Evolutionary conservation across 441 rosid species (phyloP), one percentile per base, ranked within the genome.

Genomic region (Rhodomyrtus psidioides): DNA sequence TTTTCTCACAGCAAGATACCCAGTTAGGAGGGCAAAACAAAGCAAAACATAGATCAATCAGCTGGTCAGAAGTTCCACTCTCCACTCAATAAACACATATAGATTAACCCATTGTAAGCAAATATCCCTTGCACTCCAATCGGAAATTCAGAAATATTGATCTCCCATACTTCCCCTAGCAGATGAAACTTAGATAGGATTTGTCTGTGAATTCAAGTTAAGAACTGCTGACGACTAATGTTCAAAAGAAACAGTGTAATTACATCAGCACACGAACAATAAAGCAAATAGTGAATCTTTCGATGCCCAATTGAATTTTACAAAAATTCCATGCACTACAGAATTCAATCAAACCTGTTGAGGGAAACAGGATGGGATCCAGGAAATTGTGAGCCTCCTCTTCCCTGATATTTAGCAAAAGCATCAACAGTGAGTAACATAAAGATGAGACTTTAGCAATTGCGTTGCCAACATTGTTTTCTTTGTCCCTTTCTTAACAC

Each of bases 321-420:
- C 79, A 70, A 34, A 82, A 30, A 12, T 30, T 82, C 28, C 46
- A 56, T 30, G 39, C 84, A 28, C 42, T 34, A 5, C 51, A 15
- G 81, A 59, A 60, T 21, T 83, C 87, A 70, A 76, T 23, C 55
- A 82, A 54, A 98, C 99, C 99, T 96, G 96, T 92, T 93, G 86
- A 98, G 96, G 84, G 99, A 98, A 85, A 98, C 99, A 55, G 99
- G 99, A 85, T 98, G 99, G 44, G 99, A 98, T 70, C 99, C 99
- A 12, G 99, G 99, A 89, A 98, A 98, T 27, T 93, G 98, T 39
- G 91, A 79, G 89, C 92, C 91, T 90, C 96, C 96, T 90, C 98
- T 91, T 89, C 90, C 95, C 99, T 98, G 93, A 83, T 88, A 89
- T 87, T 85, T 76, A 88, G 86, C 84, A 79, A 87, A 86, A 86